Conservation (phyloP, 2,329 filamentous ascomycete genomes). For the Diaporthe ampelina region DNA sequence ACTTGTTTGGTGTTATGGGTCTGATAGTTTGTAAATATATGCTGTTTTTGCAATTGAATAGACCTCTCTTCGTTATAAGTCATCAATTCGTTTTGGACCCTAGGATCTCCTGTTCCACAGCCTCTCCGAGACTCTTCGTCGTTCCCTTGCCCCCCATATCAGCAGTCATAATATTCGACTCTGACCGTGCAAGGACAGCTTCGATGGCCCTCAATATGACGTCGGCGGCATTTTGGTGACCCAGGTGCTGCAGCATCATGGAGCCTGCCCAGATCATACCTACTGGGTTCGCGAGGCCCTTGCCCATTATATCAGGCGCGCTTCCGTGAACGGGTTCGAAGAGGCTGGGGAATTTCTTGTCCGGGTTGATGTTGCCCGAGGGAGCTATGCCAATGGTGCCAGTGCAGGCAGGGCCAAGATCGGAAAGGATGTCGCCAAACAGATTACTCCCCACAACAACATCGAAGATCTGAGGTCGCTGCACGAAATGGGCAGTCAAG, state of each 20-base stretch:
- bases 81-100: background rate
- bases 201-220: constrained; percentile 72
- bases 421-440: constrained; percentile 73
- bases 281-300: constrained; percentile 73
- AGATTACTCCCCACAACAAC: constrained; percentile 74
- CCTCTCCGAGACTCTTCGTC: constrained; percentile 71
- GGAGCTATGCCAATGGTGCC: constrained; percentile 78
- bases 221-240: constrained; percentile 68
- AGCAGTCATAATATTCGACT: constrained; percentile 65
- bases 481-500: constrained; percentile 73
- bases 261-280: constrained; percentile 79
- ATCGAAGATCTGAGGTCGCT: constrained; percentile 69
- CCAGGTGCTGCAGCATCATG: constrained; percentile 77
- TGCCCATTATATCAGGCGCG: constrained; percentile 75
- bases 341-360: constrained; percentile 70
- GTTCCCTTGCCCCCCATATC: constrained; percentile 71
- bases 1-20: background rate
- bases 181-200: constrained; percentile 64
- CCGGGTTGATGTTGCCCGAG: constrained; percentile 74
- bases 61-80: background rate
- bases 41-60: fast-evolving
- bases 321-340: constrained; percentile 76
- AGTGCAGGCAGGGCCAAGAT: constrained; percentile 74
- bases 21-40: background rate
- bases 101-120: constrained; percentile 53